phyloP scores from a whole-genome alignment of 768 basidiomycete species.

The Macrocybe gigantea region DNA sequence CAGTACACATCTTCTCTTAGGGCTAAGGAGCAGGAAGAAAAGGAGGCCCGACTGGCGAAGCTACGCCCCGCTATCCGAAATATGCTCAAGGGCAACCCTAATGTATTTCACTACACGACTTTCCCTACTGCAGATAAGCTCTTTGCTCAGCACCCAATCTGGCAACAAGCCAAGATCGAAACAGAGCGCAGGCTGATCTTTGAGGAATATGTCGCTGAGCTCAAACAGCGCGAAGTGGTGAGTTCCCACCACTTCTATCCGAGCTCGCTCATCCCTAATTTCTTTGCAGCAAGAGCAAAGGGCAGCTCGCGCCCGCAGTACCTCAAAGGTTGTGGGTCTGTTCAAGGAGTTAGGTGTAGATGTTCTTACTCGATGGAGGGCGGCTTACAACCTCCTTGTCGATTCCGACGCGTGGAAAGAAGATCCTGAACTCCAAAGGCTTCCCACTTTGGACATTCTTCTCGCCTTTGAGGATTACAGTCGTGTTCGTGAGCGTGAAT shows the following conservation, averaged over 20 bases:
- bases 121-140: constrained; percentile 84
- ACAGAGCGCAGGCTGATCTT: constrained; percentile 84
- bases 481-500: constrained; percentile 83
- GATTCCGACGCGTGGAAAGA: constrained; percentile 75
- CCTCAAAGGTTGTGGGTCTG: constrained; percentile 75
- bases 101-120: constrained; percentile 88
- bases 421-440: constrained; percentile 71
- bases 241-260: constrained; percentile 21
- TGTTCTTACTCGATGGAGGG: constrained; percentile 90
- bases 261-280: constrained; percentile 1
- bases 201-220: constrained; percentile 83
- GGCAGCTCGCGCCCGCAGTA: constrained; percentile 69
- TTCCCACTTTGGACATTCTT: constrained; percentile 89
- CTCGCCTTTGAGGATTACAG: constrained; percentile 94
- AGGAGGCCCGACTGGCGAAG: constrained; percentile 76
- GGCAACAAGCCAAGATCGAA: constrained; percentile 83
- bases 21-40: constrained; percentile 81
- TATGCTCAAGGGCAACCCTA: constrained; percentile 82
- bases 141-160: constrained; percentile 84
- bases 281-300: constrained; percentile 67
- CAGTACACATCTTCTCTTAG: constrained; percentile 77
- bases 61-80: constrained; percentile 82
- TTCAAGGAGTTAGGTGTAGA: constrained; percentile 88
- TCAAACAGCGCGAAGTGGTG: constrained; percentile 88
- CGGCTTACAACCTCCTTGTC: constrained; percentile 70